A percentile compares a stretch with the other conserved stretches of the same genome.
phyloP scores from a whole-genome alignment of 2,329 filamentous ascomycete species.

The Botrytis aclada region DNA sequence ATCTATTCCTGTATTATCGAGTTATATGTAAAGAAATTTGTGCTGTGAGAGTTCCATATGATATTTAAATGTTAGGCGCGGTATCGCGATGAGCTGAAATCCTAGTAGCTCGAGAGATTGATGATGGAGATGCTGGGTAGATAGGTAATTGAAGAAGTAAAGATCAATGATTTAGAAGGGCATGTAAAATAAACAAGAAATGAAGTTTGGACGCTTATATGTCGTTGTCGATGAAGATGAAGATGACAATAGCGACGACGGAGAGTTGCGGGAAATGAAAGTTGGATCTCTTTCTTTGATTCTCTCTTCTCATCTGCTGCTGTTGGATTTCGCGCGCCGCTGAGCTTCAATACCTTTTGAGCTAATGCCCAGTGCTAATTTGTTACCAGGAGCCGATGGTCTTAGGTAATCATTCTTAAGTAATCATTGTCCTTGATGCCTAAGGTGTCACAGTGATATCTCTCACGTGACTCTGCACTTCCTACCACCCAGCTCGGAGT shows the following conservation, averaged over 20 bases:
- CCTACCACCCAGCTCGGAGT: not conserved
- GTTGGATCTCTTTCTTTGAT: not conserved
- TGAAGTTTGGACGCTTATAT: not conserved
- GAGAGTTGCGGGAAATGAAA: not conserved
- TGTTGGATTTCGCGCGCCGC: not conserved
- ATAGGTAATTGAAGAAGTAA: not conserved
- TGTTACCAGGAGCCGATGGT: not conserved
- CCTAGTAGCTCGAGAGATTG: not conserved
- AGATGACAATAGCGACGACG: not conserved
- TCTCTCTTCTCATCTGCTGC: not conserved
- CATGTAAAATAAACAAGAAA: not conserved
- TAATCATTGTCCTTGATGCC: not conserved
- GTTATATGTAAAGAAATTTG: not conserved
- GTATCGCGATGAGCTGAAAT: not conserved
- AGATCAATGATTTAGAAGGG: not conserved
- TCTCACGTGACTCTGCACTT: no score
- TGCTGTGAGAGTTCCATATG: not conserved
- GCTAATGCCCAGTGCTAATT: not conserved
- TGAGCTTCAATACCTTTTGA: not conserved
- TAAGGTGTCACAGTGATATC: not conserved
- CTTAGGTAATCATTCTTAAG: not conserved
- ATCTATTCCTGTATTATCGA: not conserved
- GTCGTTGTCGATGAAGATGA: not conserved
- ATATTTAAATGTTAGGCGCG: not conserved
- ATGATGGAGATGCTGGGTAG: not conserved